phyloP scores from a whole-genome alignment of 768 basidiomycete species.

The Udeniomyces megalosporus region DNA sequence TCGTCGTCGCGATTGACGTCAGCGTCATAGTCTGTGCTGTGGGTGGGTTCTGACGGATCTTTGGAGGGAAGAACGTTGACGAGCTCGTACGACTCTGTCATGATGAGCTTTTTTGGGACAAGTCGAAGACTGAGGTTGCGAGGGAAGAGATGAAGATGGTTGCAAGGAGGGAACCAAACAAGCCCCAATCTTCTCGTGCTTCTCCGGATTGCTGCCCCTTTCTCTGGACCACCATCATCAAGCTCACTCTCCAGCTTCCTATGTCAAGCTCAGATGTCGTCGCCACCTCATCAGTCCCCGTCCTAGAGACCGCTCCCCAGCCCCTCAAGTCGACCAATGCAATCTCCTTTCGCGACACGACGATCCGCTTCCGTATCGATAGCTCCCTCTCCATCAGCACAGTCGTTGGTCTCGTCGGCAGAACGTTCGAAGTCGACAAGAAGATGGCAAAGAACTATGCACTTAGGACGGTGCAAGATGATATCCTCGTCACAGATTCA shows the following conservation, averaged over 20 bases:
- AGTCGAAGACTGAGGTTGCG: background rate
- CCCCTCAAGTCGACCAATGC: too few relatives aligned
- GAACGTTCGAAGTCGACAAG: too few relatives aligned
- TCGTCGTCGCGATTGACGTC: too few relatives aligned
- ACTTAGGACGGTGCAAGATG: constrained; percentile 36
- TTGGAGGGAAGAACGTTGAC: background rate
- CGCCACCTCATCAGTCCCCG: background rate
- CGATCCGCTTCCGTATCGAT: background rate
- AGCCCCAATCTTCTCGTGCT: too few relatives aligned
- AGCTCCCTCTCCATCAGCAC: too few relatives aligned
- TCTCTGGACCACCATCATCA: too few relatives aligned
- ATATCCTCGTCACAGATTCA: constrained; percentile 72
- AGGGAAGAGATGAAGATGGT: background rate
- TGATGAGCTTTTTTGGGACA: background rate
- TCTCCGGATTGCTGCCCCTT: too few relatives aligned
- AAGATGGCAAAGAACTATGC: background rate
- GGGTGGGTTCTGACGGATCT: too few relatives aligned
- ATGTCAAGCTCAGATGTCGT: background rate
- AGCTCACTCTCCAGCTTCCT: background rate
- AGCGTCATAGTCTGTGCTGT: too few relatives aligned
- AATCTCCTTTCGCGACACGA: too few relatives aligned
- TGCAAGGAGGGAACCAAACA: background rate
- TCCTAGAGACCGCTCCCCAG: background rate
- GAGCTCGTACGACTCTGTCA: background rate
- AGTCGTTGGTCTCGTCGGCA: too few relatives aligned